Evolutionary conservation across 2,329 filamentous ascomycete genomes (phyloP).

Genomic region (Verticillium zaregamsianum): DNA sequence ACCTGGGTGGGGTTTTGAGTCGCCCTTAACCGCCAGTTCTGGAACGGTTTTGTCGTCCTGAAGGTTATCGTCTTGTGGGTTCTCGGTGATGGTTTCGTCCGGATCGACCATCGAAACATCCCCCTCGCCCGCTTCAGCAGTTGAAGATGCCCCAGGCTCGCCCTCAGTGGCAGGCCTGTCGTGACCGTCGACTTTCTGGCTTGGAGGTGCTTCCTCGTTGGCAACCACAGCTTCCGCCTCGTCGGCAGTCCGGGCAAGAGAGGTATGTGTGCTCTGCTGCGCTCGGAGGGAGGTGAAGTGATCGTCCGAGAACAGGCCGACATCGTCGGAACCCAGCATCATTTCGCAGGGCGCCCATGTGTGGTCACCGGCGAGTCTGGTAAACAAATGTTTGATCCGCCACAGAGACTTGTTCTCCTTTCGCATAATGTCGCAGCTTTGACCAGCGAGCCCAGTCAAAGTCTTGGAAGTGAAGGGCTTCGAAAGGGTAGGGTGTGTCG

Average conservation of each 20-base stretch:
- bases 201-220: constrained; percentile 9
- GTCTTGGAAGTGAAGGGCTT: constrained; percentile 71
- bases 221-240: background rate
- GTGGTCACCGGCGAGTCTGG: constrained; percentile 70
- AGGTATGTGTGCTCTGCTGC: background rate
- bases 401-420: constrained; percentile 71
- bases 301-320: constrained; percentile 48
- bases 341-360: constrained; percentile 60
- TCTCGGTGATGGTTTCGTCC: constrained; percentile 3
- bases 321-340: constrained; percentile 53
- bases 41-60: background rate
- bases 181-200: constrained; percentile 7
- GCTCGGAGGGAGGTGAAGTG: constrained; percentile 27
- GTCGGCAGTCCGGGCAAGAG: background rate
- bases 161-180: constrained; percentile 6
- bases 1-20: background rate
- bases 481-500: constrained; percentile 69
- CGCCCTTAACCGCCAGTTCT: constrained; percentile 14
- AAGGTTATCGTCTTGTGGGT: background rate
- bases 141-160: background rate
- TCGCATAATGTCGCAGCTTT: constrained; percentile 67
- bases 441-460: constrained; percentile 64
- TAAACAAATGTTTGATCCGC: constrained; percentile 70
- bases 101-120: constrained; percentile 18
- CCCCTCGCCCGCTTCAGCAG: constrained; percentile 7